These are phyloP conservation scores for Pichia insulana DNA, from an alignment of 805 yeast species.

Conservation along the genomic window DNA sequence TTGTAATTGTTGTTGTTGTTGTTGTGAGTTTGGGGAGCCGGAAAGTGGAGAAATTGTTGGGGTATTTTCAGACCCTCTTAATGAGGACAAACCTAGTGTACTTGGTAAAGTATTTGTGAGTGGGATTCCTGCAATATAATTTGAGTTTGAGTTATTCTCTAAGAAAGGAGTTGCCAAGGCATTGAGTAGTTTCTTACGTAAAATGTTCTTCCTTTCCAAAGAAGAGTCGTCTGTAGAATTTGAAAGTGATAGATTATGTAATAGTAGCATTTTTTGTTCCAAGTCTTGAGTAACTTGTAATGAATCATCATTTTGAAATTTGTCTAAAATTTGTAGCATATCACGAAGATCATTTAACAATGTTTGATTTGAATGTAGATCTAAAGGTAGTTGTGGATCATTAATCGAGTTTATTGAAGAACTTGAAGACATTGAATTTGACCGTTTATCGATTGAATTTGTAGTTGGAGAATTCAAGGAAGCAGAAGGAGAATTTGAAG, in stretches of 20 bases:
- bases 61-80: slow-evolving; percentile 9
- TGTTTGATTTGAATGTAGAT: background rate
- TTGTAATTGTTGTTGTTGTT: slow-evolving; percentile 18
- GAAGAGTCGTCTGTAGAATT: slow-evolving; percentile 23
- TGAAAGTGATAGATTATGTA: slow-evolving; percentile 49
- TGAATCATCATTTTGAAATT: slow-evolving; percentile 1
- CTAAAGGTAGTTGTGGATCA: background rate
- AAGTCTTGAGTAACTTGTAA: slow-evolving; percentile 18
- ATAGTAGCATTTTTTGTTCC: slow-evolving; percentile 36
- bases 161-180: slow-evolving; percentile 64
- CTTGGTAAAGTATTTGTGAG: slow-evolving; percentile 19
- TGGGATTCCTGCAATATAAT: slow-evolving; percentile 21
- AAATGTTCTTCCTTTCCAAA: slow-evolving; percentile 30
- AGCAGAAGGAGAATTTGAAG: background rate
- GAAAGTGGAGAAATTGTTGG: background rate
- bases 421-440: slow-evolving; percentile 2
- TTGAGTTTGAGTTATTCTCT: slow-evolving; percentile 25
- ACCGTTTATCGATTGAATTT: background rate
- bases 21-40: background rate
- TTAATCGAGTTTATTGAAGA: background rate
- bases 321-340: slow-evolving; percentile 4
- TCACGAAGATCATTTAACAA: slow-evolving; percentile 4
- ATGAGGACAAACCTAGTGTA: slow-evolving; percentile 19
- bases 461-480: background rate
- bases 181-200: slow-evolving; percentile 42